Evolutionary conservation across 305 asterid genomes (phyloP).

Genomic region (Andrographis paniculata): DNA sequence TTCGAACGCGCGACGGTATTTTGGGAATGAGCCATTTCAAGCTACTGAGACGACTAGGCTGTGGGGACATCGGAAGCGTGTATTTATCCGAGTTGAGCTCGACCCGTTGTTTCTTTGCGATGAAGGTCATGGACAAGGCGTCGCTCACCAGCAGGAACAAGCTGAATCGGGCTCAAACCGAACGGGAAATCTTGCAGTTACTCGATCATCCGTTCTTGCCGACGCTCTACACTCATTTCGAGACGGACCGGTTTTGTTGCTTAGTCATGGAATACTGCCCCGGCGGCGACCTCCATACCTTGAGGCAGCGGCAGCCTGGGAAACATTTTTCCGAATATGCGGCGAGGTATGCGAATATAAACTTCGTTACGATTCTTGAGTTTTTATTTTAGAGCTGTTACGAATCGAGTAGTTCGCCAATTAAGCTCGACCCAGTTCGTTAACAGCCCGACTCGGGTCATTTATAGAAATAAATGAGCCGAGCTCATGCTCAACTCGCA

Average conservation of each 20-base stretch:
- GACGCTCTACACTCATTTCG: constrained; percentile 92
- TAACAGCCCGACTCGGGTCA: too few species aligned
- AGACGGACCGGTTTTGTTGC: constrained; percentile 85
- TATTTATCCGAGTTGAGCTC: constrained; percentile 87
- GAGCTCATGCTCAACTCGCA: too few species aligned
- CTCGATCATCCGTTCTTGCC: constrained; percentile 98
- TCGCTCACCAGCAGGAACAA: constrained; percentile 92
- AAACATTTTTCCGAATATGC: constrained; percentile 96
- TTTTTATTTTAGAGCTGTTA: background rate
- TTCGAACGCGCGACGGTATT: constrained; percentile 71
- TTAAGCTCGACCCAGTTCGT: too few species aligned
- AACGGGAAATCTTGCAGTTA: constrained; percentile 89
- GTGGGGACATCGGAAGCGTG: constrained; percentile 97
- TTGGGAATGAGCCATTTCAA: constrained; percentile 95
- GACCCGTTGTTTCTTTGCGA: constrained; percentile 78
- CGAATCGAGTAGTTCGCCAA: too few species aligned
- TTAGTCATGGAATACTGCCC: too few species aligned
- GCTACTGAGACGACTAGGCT: constrained; percentile 78
- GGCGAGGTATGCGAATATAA: constrained; percentile 59
- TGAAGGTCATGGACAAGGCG: constrained; percentile 99
- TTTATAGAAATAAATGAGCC: too few species aligned
- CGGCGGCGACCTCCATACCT: constrained; percentile 90
- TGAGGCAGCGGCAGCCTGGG: constrained; percentile 92
- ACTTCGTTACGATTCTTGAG: constrained; percentile 3
- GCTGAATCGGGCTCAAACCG: constrained; percentile 86